Evolutionary conservation across 2,329 filamentous ascomycete genomes (phyloP).

Genomic region (Capronia coronata): DNA sequence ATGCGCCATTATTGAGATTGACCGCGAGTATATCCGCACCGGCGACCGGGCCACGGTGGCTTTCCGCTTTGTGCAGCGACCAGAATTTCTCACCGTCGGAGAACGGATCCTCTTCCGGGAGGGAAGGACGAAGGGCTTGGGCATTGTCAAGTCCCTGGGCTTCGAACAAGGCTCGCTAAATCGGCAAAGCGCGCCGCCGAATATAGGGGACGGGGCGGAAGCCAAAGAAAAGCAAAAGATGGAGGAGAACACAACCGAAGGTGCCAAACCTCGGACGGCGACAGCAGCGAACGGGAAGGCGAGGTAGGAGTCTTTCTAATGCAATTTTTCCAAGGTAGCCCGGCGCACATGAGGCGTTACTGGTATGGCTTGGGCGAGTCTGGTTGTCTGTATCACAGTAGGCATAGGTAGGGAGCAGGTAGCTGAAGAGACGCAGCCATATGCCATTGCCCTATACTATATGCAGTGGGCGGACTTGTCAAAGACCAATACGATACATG

Average conservation of each 20-base stretch:
- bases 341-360: background rate
- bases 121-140: constrained; percentile 87
- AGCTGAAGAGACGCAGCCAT: too few relatives aligned
- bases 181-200: constrained; percentile 29
- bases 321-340: background rate
- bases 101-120: constrained; percentile 90
- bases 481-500: too few relatives aligned
- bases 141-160: constrained; percentile 85
- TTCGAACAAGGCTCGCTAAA: constrained; percentile 62
- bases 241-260: constrained; percentile 7
- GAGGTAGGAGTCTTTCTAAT: constrained; percentile 1
- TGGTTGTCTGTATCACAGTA: too few relatives aligned
- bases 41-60: constrained; percentile 91
- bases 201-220: constrained; percentile 1
- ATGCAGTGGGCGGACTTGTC: too few relatives aligned
- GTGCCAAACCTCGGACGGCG: background rate
- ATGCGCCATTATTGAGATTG: constrained; percentile 94
- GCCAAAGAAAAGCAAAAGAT: constrained; percentile 11
- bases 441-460: too few relatives aligned
- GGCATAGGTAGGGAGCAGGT: background rate
- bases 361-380: too few relatives aligned
- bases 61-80: constrained; percentile 88
- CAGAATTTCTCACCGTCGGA: constrained; percentile 83
- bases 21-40: constrained; percentile 88
- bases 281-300: constrained; percentile 8